Base-by-base conservation (phyloP, 495 filamentous ascomycete genomes). In the Cryomyces antarcticus region DNA sequence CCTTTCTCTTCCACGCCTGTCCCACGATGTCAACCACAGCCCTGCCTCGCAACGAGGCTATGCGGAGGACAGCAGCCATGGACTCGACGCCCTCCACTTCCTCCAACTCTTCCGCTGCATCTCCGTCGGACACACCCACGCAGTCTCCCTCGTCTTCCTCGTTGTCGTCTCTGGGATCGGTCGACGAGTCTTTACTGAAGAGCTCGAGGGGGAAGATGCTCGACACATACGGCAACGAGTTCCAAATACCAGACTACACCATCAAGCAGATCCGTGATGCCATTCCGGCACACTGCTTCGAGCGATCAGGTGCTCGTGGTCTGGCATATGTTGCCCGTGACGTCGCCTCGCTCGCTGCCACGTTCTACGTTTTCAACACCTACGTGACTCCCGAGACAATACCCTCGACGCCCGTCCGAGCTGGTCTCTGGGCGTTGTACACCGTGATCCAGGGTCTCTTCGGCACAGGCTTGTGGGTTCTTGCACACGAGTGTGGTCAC, bases 401-500 rank as follows among this genome's bases (percentile, higher is more conserved):
- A 51, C 67, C 49, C 58, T 72, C 43, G 66, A 78, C 45, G 55
- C 62, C 46, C 54, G 53, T 39, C 61, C 77, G 61, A n/a, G 51
- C 52, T 30, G 49, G 11, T 11, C 46, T 64, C n/a, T 89, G 79
- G 78, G 69, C 62, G 10, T 48, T 65, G 17, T 88, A 92, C 56
- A 72, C 77, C 33, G 65, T 85, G 57, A 44, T 78, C 28, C 80
- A 88, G 56, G 82, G 83, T 37, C 68, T 83, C 30, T 78, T 80
- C 55, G 78, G 70, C 41, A 88, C 83, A 29, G 83, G 82, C 39
- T 52, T 83, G 27, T 92, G 83, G 83, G 78, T 89, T 38, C 62
- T 92, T 38, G 81, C 82, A 13, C 83, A 89, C 59, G 83, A 92
- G 63, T 89, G 82, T 57, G 83, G 83, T 47, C 83, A 93, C 49